Evolutionary conservation across 1,284 basidiomycete genomes (phyloP).

Genomic region (Gomphus bonarii): DNA sequence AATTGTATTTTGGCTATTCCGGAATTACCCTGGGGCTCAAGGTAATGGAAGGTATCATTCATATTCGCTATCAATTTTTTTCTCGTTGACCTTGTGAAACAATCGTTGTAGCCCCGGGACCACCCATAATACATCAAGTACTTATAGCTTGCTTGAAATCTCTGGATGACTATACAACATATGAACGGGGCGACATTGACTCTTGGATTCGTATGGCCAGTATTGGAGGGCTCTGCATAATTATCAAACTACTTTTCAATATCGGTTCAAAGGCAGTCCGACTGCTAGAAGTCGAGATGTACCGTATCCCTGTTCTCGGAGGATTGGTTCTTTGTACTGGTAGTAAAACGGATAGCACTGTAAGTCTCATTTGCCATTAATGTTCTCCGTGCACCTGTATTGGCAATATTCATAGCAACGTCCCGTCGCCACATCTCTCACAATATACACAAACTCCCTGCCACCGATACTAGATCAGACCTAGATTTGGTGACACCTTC

Average conservation of each 20-base stretch:
- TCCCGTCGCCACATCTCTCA: slow-evolving; percentile 50
- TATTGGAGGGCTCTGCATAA: slow-evolving; percentile 42
- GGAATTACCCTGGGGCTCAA: slow-evolving; percentile 37
- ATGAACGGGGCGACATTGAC: slow-evolving; percentile 94
- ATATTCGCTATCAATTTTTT: not conserved
- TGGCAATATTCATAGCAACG: slow-evolving; percentile 44
- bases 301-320: slow-evolving; percentile 51
- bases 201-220: slow-evolving; percentile 89
- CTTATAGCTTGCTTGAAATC: slow-evolving; percentile 38
- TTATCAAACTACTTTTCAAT: slow-evolving; percentile 15
- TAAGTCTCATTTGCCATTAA: slow-evolving; percentile 29
- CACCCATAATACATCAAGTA: slow-evolving; percentile 5
- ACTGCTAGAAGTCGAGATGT: slow-evolving; percentile 52
- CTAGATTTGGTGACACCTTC: slow-evolving; percentile 42
- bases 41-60: slow-evolving; percentile 31
- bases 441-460: slow-evolving; percentile 38
- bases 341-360: slow-evolving; percentile 74
- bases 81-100: not conserved
- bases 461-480: slow-evolving; percentile 16
- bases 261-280: slow-evolving; percentile 46
- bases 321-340: slow-evolving; percentile 73
- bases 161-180: slow-evolving; percentile 82
- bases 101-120: not conserved
- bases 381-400: slow-evolving; percentile 9
- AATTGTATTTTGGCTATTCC: slow-evolving; percentile 64